Conservation (phyloP, 2,329 filamentous ascomycete genomes). For the Aplosporella prunicola region DNA sequence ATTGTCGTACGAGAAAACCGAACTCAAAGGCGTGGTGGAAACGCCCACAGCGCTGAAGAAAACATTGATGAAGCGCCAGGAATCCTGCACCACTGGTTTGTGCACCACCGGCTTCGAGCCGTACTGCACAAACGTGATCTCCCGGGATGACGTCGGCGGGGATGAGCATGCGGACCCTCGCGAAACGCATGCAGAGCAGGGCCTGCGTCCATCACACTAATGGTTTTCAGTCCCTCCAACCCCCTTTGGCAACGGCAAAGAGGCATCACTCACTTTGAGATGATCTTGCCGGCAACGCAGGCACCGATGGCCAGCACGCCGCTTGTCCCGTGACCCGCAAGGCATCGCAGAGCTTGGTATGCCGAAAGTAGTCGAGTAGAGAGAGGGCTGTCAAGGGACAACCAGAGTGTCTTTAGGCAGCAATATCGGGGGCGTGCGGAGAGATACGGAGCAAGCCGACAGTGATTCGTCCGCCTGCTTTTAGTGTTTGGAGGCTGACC, state of each 20-base stretch:
- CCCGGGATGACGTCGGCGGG: background rate
- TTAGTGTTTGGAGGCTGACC: too few relatives aligned
- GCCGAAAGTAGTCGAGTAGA: too few relatives aligned
- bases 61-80: constrained; percentile 8
- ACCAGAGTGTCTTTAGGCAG: too few relatives aligned
- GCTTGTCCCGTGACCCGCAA: constrained; percentile 8
- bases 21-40: constrained; percentile 6
- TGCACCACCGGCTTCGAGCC: background rate
- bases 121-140: constrained; percentile 6
- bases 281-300: constrained; percentile 10
- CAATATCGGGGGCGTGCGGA: too few relatives aligned
- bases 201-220: constrained; percentile 9
- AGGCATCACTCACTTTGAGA: constrained; percentile 8
- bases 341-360: too few relatives aligned
- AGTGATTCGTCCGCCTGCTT: too few relatives aligned
- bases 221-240: background rate
- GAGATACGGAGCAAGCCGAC: too few relatives aligned
- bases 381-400: too few relatives aligned
- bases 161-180: constrained; percentile 6
- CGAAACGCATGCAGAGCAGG: constrained; percentile 8
- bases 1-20: constrained; percentile 7
- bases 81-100: constrained; percentile 3
- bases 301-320: constrained; percentile 8
- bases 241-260: background rate
- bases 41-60: constrained; percentile 10